These are phyloP conservation scores for Crucihimalaya himalaica DNA, from an alignment of 345 rosid species.

Conservation along the genomic window DNA sequence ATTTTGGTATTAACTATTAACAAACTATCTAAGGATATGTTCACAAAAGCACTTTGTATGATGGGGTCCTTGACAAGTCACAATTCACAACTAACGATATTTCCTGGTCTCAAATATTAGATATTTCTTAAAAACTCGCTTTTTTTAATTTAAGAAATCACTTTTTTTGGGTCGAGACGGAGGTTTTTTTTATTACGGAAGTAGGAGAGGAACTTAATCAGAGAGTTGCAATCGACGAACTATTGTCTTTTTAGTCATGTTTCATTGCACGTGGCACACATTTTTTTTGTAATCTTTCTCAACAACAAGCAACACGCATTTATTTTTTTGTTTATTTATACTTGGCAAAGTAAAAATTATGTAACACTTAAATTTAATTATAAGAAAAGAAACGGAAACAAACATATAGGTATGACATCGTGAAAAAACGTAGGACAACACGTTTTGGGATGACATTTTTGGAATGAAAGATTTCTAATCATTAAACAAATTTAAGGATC, in stretches of 20 bases:
- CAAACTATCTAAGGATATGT: slow-evolving; percentile 3
- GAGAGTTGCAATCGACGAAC: not conserved
- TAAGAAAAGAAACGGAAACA: not conserved
- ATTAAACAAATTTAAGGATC: not conserved
- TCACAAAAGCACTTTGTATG: slow-evolving; percentile 9
- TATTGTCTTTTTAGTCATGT: not conserved
- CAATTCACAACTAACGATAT: slow-evolving; percentile 3
- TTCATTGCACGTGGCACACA: slow-evolving; percentile 13
- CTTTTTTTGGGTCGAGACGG: not conserved
- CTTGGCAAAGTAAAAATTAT: not conserved
- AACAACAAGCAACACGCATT: not conserved
- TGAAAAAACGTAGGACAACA: not conserved
- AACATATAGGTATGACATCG: not conserved
- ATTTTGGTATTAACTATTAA: slow-evolving; percentile 1
- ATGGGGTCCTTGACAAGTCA: slow-evolving; percentile 15
- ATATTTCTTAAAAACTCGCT: not conserved
- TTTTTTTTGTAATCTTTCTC: not conserved
- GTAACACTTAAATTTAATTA: not conserved
- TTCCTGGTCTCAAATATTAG: slow-evolving; percentile 2
- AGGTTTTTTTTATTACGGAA: not conserved
- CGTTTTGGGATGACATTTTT: not conserved
- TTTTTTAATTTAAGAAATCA: not conserved
- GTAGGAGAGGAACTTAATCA: not conserved
- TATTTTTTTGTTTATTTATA: not conserved
- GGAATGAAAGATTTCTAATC: not conserved